A percentile compares a stretch with the other conserved stretches of the same genome.
Evolutionary conservation across 345 rosid species (phyloP).

Genomic region (Excoecaria cochinchinensis): DNA sequence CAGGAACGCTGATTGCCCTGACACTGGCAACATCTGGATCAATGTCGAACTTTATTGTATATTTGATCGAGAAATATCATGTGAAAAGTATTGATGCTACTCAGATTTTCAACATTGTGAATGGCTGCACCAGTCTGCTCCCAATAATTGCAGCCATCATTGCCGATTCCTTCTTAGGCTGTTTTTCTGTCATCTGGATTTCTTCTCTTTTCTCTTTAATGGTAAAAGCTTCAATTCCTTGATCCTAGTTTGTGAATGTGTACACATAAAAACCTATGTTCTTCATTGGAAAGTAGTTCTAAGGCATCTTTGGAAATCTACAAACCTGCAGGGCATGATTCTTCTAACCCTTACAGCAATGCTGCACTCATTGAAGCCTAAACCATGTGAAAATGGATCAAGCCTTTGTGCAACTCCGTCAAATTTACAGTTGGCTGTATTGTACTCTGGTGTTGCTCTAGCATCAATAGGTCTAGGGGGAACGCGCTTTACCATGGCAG

Average conservation of each 20-base stretch:
- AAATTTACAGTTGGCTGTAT: conserved; percentile 33
- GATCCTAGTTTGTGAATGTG: not conserved
- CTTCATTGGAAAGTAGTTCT: not conserved
- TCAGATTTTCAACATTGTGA: conserved; percentile 33
- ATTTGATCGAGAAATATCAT: conserved; percentile 36
- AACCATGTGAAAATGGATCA: conserved; percentile 30
- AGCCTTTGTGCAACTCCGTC: conserved; percentile 32
- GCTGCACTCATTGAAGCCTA: conserved; percentile 38
- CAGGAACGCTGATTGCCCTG: not conserved
- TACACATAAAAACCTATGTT: not conserved
- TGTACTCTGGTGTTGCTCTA: conserved; percentile 41
- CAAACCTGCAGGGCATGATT: conserved; percentile 37
- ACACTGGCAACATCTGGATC: not conserved
- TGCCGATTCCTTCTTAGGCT: conserved; percentile 45
- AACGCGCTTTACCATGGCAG: conserved; percentile 32
- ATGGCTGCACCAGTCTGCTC: conserved; percentile 31
- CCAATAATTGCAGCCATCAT: conserved; percentile 42
- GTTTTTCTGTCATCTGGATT: conserved; percentile 31
- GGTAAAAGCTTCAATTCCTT: not conserved
- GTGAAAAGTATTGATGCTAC: conserved; percentile 41
- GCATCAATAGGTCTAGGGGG: conserved; percentile 37
- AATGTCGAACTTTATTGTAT: conserved; percentile 33
- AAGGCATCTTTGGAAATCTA: not conserved
- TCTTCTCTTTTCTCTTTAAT: conserved; percentile 32
- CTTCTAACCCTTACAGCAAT: conserved; percentile 38